phyloP scores from a whole-genome alignment of 257 asterid species.

The Verbena officinalis region DNA sequence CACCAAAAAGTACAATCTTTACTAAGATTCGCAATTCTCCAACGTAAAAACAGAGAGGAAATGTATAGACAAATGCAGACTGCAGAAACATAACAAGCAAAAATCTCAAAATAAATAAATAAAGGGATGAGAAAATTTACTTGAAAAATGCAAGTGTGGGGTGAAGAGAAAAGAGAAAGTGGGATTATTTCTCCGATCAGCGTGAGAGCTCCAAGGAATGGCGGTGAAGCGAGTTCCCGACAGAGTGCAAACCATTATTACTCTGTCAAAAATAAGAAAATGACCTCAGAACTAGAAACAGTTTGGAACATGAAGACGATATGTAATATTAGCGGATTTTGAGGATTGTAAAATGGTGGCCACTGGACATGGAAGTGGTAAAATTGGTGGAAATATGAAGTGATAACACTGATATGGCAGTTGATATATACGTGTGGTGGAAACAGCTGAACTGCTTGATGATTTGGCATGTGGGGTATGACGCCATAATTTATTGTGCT shows the following conservation, averaged over 20 bases:
- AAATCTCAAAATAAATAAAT: not conserved
- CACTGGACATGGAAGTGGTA: conserved; percentile 12
- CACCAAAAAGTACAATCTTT: not conserved
- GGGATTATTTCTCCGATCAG: conserved; percentile 32
- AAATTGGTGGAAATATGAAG: conserved; percentile 20
- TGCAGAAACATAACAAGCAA: not conserved
- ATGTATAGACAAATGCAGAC: not conserved
- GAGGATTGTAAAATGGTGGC: conserved; percentile 26
- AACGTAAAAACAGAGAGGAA: not conserved
- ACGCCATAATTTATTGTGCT: too few relatives aligned
- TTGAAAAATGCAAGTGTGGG: conserved; percentile 27
- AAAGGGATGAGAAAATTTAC: conserved; percentile 28
- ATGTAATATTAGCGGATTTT: not conserved
- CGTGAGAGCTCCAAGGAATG: conserved; percentile 31
- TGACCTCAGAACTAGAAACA: not conserved
- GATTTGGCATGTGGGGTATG: conserved; percentile 32
- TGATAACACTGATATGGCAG: conserved; percentile 38
- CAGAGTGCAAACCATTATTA: conserved; percentile 36
- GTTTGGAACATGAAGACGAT: conserved; percentile 18
- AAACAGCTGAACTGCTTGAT: conserved; percentile 35
- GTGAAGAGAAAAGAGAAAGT: conserved; percentile 25
- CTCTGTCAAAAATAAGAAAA: not conserved
- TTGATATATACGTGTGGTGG: conserved; percentile 43
- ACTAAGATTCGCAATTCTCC: not conserved
- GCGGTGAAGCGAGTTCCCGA: conserved; percentile 34